A percentile compares a stretch with the other conserved stretches of the same genome.
These are phyloP conservation scores for Kokia cookei DNA, from an alignment of 441 rosid genomes.

Conservation along the genomic window DNA sequence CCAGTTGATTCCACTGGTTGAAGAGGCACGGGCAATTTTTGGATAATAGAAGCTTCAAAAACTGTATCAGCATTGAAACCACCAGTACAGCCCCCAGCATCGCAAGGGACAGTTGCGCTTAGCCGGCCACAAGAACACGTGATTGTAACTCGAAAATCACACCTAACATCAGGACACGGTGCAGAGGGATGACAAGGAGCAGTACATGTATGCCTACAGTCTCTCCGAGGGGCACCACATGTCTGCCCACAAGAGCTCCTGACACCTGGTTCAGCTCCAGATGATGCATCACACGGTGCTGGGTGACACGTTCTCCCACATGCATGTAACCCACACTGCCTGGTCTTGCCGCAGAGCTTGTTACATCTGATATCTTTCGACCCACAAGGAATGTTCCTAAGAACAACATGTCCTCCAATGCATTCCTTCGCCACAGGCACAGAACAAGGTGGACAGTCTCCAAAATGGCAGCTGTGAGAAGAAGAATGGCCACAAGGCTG, in stretches of 20 bases:
- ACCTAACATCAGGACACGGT: constrained; percentile 85
- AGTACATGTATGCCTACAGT: constrained; percentile 87
- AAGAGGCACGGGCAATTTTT: constrained; percentile 69
- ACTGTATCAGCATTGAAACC: constrained; percentile 40
- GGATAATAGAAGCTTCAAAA: constrained; percentile 67
- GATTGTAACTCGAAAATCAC: constrained; percentile 74
- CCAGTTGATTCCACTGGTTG: constrained; percentile 64
- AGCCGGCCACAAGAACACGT: constrained; percentile 85
- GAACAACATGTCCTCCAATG: constrained; percentile 93
- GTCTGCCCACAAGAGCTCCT: constrained; percentile 88
- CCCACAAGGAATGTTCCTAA: constrained; percentile 96
- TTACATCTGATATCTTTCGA: constrained; percentile 93
- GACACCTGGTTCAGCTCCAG: constrained; percentile 32
- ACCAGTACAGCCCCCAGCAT: constrained; percentile 67
- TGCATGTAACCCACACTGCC: constrained; percentile 96
- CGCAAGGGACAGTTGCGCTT: constrained; percentile 76
- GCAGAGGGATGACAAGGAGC: constrained; percentile 79
- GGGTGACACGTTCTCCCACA: constrained; percentile 89
- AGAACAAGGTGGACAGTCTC: constrained; percentile 97
- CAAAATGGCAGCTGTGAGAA: constrained; percentile 94
- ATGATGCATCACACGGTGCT: constrained; percentile 61
- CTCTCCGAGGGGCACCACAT: constrained; percentile 95
- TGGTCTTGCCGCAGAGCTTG: constrained; percentile 91
- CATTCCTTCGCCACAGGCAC: constrained; percentile 92
- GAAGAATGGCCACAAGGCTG: constrained; percentile 91